Percentiles rank a stretch among this genome's conserved stretches.
phyloP scores from a whole-genome alignment of 2,329 filamentous ascomycete species.

The Verticillium klebahnii region DNA sequence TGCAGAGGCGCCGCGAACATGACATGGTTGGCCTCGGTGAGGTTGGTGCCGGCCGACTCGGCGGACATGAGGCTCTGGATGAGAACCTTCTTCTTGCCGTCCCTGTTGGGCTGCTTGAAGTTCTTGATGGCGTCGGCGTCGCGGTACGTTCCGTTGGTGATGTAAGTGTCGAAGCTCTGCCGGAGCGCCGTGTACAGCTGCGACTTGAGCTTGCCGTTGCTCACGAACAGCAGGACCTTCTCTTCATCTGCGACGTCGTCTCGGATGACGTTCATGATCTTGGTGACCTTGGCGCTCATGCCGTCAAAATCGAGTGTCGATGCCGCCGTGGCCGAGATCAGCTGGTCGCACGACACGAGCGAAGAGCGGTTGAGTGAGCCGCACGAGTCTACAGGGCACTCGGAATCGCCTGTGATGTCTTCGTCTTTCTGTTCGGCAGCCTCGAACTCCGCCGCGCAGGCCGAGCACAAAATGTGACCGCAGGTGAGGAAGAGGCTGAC shows the following conservation, averaged over 20 bases:
- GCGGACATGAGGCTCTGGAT: slow-evolving; percentile 32
- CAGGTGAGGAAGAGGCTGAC: slow-evolving; percentile 17
- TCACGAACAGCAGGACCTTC: slow-evolving; percentile 31
- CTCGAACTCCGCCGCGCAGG: slow-evolving; percentile 9
- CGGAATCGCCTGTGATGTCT: not conserved
- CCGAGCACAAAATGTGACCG: slow-evolving; percentile 19
- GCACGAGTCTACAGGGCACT: slow-evolving; percentile 12
- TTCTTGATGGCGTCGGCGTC: slow-evolving; percentile 13
- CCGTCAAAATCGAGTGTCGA: not conserved
- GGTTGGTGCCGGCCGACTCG: slow-evolving; percentile 35
- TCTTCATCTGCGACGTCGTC: slow-evolving; percentile 14
- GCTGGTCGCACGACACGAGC: slow-evolving; percentile 2
- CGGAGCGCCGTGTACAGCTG: slow-evolving; percentile 18
- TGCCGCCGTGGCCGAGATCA: slow-evolving; percentile 4
- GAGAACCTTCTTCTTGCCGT: slow-evolving; percentile 19
- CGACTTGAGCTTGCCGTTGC: slow-evolving; percentile 22
- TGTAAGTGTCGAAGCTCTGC: slow-evolving; percentile 9
- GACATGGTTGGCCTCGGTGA: slow-evolving; percentile 36
- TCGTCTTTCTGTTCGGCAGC: not conserved
- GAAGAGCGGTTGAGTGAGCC: slow-evolving; percentile 1
- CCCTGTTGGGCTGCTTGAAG: slow-evolving; percentile 19
- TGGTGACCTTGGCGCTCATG: slow-evolving; percentile 14
- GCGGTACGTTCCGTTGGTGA: slow-evolving; percentile 1
- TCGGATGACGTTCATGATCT: slow-evolving; percentile 18
- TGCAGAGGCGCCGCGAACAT: slow-evolving; percentile 33